Percentiles rank a stretch among this genome's conserved stretches.
Evolutionary conservation across 1,284 basidiomycete genomes (phyloP).

Genomic region (Porogramme epimiltina): DNA sequence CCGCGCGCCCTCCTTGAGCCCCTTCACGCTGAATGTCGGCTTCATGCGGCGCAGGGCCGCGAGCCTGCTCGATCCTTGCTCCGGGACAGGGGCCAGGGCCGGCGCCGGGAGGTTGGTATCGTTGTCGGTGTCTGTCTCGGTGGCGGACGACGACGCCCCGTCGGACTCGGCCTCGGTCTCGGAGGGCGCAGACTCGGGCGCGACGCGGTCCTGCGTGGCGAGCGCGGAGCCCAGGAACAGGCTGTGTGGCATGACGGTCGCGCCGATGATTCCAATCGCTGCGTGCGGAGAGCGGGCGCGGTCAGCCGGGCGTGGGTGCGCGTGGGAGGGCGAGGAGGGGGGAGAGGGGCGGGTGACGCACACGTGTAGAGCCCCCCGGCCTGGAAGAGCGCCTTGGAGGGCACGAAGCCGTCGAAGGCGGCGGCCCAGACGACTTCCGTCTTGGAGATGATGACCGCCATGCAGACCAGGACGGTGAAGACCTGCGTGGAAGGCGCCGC

Average conservation of each 20-base stretch:
- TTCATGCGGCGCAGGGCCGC: too few relatives aligned
- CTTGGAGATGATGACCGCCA: constrained; percentile 78
- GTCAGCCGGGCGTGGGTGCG: constrained; percentile 1
- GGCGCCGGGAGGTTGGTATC: too few relatives aligned
- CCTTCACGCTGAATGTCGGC: too few relatives aligned
- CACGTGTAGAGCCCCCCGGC: constrained; percentile 79
- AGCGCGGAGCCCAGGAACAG: constrained; percentile 88
- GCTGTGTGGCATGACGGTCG: constrained; percentile 90
- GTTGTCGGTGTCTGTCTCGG: too few relatives aligned
- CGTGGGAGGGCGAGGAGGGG: neutral
- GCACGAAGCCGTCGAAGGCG: constrained; percentile 85
- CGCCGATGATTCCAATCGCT: constrained; percentile 84
- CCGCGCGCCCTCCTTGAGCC: neutral
- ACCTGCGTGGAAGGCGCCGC: constrained; percentile 49
- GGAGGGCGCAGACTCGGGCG: constrained; percentile 20
- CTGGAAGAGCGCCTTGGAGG: constrained; percentile 66
- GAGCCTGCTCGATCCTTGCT: too few relatives aligned
- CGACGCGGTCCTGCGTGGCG: constrained; percentile 75
- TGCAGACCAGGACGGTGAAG: constrained; percentile 78
- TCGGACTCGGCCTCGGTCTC: neutral
- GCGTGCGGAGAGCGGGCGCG: constrained; percentile 5
- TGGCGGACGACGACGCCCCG: neutral
- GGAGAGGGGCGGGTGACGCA: constrained; percentile 33
- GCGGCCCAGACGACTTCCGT: constrained; percentile 76
- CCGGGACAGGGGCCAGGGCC: too few relatives aligned